Base-by-base conservation (phyloP, 2,329 filamentous ascomycete genomes). In the Pseudocercospora pini-densiflorae region DNA sequence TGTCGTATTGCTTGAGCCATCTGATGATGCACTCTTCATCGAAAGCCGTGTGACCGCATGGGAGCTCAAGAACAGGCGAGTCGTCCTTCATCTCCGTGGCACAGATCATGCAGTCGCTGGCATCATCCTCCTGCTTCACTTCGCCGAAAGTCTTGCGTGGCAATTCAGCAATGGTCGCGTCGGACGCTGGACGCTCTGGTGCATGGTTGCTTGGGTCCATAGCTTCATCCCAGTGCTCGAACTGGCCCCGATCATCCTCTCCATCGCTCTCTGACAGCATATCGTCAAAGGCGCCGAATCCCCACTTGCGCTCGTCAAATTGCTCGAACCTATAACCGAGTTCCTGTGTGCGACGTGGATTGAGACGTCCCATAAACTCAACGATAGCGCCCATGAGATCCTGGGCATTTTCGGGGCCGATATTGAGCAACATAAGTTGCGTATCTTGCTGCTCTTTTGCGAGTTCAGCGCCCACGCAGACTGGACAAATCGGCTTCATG, bases 221-320 rank as follows among this genome's bases (percentile, higher is more conserved):
- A 8, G 73, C 72, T 40, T 75, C 74, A 1, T 60, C 55, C 65
- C 69, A 75, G 14, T 64, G 43, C 64, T 75, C 64, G 29, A 63
- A 75, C 1, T 64, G 66, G n/a, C 63, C 66, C 19, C 49, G 33
- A 10, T 64, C 68, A 29, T 64, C 24, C 33, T 63, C 61, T 4
- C 64, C 60, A 21, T 63, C 65, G 16, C 72, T 59, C 7, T 65
- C 70, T 40, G 64, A 60, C 12, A 61, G 29, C 69, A 71, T 71
- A 54, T 75, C 73, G 23, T 72, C 72, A 59, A 75, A 75, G 9
- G 58, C 60, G n/a, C 45, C 60, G 14, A 66, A 57, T 9, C 71
- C 73, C 72, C 73, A 75, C 59, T 72, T 64, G 12, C 73, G 70
- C 71, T 75, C 73, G 47, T 76, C 73, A 51, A 73, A 72, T 24